phyloP scores from a whole-genome alignment of 345 rosid genomes.

The Hibiscus tridactylites region DNA sequence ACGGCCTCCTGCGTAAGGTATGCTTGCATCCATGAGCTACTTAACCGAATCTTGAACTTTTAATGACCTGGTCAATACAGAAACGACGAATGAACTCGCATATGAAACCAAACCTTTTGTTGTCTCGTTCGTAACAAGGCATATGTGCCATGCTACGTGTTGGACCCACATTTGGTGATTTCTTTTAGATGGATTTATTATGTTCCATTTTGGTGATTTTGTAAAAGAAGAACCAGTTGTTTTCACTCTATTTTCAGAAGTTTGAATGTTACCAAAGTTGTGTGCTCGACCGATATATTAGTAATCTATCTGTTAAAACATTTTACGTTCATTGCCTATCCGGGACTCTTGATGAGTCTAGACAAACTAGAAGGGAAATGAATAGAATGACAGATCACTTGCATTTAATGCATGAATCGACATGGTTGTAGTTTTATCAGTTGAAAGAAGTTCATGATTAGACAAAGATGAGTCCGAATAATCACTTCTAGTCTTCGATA shows the following conservation, averaged over 20 bases:
- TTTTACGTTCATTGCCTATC: not conserved
- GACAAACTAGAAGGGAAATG: not conserved
- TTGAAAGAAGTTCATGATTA: not conserved
- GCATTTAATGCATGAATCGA: not conserved
- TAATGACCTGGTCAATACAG: not conserved
- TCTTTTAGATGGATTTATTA: not conserved
- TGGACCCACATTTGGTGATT: not conserved
- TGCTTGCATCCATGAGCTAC: conserved; percentile 5
- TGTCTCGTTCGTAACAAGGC: not conserved
- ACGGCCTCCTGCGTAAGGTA: conserved; percentile 43
- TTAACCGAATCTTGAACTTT: conserved; percentile 4
- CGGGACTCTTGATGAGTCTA: not conserved
- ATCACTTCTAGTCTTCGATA: no score
- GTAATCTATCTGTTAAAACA: no score
- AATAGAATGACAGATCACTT: not conserved
- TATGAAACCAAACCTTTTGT: not conserved
- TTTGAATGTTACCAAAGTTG: not conserved
- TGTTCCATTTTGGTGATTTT: not conserved
- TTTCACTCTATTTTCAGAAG: not conserved
- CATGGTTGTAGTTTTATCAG: not conserved
- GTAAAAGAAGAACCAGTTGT: not conserved
- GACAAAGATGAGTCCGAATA: no score
- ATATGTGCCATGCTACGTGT: not conserved
- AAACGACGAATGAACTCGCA: not conserved
- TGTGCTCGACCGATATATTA: not conserved